These are phyloP conservation scores for Elongisporangium undulatum DNA, from an alignment of 352 stramenopile species.

Conservation along the genomic window DNA sequence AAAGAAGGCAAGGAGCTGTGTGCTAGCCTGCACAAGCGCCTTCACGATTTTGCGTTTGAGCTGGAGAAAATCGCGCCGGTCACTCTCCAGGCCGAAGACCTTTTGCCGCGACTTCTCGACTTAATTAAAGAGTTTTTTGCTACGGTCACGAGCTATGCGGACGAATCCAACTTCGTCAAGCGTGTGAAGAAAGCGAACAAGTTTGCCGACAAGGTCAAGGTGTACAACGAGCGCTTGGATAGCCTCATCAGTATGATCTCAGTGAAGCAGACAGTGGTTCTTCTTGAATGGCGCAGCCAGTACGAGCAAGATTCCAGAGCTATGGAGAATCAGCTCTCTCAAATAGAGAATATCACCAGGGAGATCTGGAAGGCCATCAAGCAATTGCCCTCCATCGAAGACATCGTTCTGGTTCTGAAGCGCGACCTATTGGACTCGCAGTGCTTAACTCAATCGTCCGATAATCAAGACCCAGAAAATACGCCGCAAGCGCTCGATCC, in stretches of 20 bases:
- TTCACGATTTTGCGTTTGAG: conserved; percentile 4
- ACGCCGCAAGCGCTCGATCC: conserved; percentile 1
- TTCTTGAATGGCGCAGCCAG: conserved; percentile 12
- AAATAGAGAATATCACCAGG: conserved; percentile 2
- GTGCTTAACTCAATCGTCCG: not conserved
- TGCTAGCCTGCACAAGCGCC: conserved; percentile 3
- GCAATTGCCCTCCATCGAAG: conserved; percentile 6
- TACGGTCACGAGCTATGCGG: conserved; percentile 4
- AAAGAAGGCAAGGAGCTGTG: conserved; percentile 12
- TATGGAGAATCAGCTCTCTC: conserved; percentile 3
- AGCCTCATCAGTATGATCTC: conserved; percentile 6
- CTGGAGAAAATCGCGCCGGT: conserved; percentile 3
- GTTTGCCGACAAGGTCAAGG: conserved; percentile 10
- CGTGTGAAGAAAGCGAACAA: conserved; percentile 5
- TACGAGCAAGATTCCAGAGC: conserved; percentile 5
- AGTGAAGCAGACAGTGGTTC: conserved; percentile 5
- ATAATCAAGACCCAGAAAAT: not conserved
- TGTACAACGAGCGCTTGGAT: conserved; percentile 16
- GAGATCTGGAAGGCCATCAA: conserved; percentile 9
- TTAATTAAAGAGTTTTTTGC: conserved; percentile 4
- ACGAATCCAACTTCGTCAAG: conserved; percentile 10
- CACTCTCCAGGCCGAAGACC: conserved; percentile 10
- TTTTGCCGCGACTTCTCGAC: conserved; percentile 4
- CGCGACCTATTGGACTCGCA: conserved; percentile 1
- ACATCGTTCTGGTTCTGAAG: conserved; percentile 10